Evolutionary conservation across 2,329 filamentous ascomycete species (phyloP).

Genomic region (Paracamarosporium sp.): DNA sequence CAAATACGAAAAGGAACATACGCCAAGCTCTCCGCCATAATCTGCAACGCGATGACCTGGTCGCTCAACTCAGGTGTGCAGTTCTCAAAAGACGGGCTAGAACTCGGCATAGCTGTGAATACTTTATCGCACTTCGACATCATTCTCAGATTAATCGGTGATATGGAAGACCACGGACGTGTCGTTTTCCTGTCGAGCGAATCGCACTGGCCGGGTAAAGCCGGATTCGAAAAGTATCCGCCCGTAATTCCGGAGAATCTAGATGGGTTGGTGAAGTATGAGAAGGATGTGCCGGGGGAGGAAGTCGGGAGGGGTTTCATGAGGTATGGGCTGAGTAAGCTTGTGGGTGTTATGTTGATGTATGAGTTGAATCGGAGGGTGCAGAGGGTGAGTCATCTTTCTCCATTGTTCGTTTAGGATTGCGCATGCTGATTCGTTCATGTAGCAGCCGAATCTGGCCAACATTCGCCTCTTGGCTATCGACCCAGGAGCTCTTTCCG

Average conservation of each 20-base stretch:
- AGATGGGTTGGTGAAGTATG: slow-evolving; percentile 46
- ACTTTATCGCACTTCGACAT: slow-evolving; percentile 28
- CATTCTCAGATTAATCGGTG: slow-evolving; percentile 18
- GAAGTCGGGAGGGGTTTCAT: slow-evolving; percentile 51
- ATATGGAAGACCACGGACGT: slow-evolving; percentile 21
- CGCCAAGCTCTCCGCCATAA: slow-evolving; percentile 22
- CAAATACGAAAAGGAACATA: slow-evolving; percentile 15
- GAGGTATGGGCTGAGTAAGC: slow-evolving; percentile 53
- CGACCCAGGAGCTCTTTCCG: slow-evolving; percentile 40
- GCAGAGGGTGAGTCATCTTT: slow-evolving; percentile 28
- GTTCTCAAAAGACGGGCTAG: slow-evolving; percentile 25
- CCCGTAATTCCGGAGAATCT: slow-evolving; percentile 43
- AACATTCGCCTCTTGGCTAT: slow-evolving; percentile 40
- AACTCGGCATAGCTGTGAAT: slow-evolving; percentile 22
- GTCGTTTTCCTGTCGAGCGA: slow-evolving; percentile 36
- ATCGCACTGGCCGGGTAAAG: slow-evolving; percentile 48
- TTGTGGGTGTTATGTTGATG: slow-evolving; percentile 50
- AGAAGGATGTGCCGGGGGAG: slow-evolving; percentile 35
- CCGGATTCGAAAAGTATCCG: slow-evolving; percentile 44
- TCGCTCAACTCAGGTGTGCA: slow-evolving; percentile 15
- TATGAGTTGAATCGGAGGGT: slow-evolving; percentile 49
- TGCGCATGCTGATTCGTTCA: background rate
- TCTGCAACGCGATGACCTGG: slow-evolving; percentile 34
- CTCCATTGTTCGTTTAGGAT: background rate
- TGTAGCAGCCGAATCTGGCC: slow-evolving; percentile 21